Conservation (phyloP, 495 filamentous ascomycete species). For the Xylaria flabelliformis region DNA sequence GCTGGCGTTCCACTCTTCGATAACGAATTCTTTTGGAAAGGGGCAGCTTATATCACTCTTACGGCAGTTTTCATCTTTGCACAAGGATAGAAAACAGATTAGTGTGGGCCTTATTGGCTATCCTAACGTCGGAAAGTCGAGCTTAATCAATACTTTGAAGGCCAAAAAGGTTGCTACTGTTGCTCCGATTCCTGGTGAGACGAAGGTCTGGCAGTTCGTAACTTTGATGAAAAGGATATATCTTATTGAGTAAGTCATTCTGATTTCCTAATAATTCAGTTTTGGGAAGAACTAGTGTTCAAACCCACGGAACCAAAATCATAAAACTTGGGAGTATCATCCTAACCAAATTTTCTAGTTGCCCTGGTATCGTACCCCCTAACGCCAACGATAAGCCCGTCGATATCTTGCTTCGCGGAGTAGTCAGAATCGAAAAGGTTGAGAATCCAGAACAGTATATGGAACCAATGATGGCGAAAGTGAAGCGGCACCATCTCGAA, state of each 20-base stretch:
- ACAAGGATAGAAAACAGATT: slow-evolving; percentile 90
- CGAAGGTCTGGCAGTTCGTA: slow-evolving; percentile 98
- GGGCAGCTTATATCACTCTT: slow-evolving; percentile 76
- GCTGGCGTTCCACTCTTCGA: slow-evolving; percentile 87
- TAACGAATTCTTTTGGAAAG: slow-evolving; percentile 92
- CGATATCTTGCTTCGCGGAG: slow-evolving; percentile 90
- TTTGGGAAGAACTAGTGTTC: background rate
- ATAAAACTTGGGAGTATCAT: background rate
- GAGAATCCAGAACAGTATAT: slow-evolving; percentile 96
- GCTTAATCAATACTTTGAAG: slow-evolving; percentile 89
- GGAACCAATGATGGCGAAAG: slow-evolving; percentile 76
- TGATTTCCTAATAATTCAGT: background rate
- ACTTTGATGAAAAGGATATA: slow-evolving; percentile 97
- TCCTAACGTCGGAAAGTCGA: slow-evolving; percentile 86
- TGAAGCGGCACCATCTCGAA: slow-evolving; percentile 87
- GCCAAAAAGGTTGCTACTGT: slow-evolving; percentile 93
- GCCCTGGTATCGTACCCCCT: slow-evolving; percentile 93
- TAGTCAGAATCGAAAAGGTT: slow-evolving; percentile 93
- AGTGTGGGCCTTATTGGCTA: slow-evolving; percentile 87
- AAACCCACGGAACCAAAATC: background rate
- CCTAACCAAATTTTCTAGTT: slow-evolving; percentile 42
- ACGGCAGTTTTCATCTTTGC: slow-evolving; percentile 91
- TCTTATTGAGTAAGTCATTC: slow-evolving; percentile 70
- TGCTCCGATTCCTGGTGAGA: slow-evolving; percentile 94
- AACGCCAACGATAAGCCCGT: slow-evolving; percentile 78